Conservation (phyloP, 176 grass and related monocot species). For the Juncus inflexus region DNA sequence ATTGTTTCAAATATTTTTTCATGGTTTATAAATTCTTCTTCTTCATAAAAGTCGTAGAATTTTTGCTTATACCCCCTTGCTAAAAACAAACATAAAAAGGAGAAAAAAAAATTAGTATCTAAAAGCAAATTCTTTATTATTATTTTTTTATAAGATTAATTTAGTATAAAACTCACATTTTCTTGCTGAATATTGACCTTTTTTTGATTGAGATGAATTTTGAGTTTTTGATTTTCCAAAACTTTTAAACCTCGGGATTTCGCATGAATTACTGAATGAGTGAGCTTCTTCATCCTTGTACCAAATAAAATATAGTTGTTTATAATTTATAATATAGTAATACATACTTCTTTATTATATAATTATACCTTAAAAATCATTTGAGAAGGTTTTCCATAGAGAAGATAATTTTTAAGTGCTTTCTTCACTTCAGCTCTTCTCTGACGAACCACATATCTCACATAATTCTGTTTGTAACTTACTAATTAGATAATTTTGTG, state of each 20-base stretch:
- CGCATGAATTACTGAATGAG: constrained; percentile 45
- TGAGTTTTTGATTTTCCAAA: constrained; percentile 43
- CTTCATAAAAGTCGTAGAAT: constrained; percentile 47
- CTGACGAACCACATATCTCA: constrained; percentile 59
- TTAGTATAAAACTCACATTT: constrained; percentile 45
- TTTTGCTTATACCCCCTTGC: constrained; percentile 39
- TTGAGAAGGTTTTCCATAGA: constrained; percentile 54
- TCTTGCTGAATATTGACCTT: constrained; percentile 40
- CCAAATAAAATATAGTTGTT: constrained; percentile 20
- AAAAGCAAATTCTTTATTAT: neutral
- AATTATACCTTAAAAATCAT: constrained; percentile 19
- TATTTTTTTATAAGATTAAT: neutral
- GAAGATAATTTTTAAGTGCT: constrained; percentile 81
- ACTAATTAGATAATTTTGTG: constrained; percentile 24
- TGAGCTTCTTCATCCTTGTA: constrained; percentile 53
- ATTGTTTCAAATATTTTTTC: constrained; percentile 59
- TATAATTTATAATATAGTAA: neutral
- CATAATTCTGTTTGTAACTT: constrained; percentile 53
- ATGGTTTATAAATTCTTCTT: constrained; percentile 47
- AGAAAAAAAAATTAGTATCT: constrained; percentile 4
- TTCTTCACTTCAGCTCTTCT: constrained; percentile 81
- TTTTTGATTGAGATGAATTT: constrained; percentile 33
- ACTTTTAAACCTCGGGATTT: constrained; percentile 40
- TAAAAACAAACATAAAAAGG: constrained; percentile 16
- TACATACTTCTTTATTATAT: neutral